Evolutionary conservation across 2,329 filamentous ascomycete genomes (phyloP), one percentile per base, ranked within the genome.

Genomic region (Pseudogymnoascus sp.): DNA sequence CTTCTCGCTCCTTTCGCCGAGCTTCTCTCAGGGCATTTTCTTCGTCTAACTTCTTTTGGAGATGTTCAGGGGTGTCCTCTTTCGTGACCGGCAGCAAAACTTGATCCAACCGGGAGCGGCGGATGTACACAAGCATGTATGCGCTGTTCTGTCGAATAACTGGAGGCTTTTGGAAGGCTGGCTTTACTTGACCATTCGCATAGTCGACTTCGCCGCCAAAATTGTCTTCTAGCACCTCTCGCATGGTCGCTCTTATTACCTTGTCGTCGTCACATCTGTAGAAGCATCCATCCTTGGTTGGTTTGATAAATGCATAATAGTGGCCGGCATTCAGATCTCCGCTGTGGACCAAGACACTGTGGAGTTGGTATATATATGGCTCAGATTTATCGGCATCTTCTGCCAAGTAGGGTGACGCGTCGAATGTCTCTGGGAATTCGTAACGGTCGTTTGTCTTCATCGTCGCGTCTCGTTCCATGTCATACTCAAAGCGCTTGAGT

Each of bases 81-180:
- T 88, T 82, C n/a, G 84, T 82, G 38, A 94, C 89, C 0, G 87
- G 84, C 44, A 88, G 84, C 62, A 99, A 81, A 59, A 97, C 87
- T 67, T 90, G 82, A 71, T 96, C 90, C n/a, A 96, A 77, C 63
- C 88, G 85, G 61, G 88, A 89, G 73, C 96, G 90, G 53, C 94
- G 88, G 67, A 99, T 91, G 73, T 99, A 99, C 1, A 99, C 95
- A 80, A 99, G 77, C 94, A 99, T 99, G 80, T 99, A 99, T 4
- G 94, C 95, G 74, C 92, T 99, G 76, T 86, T 88, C 65, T 86
- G 84, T 62, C 85, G 81, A 76, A 87, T 82, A 14, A 85, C 75
- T 1, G 84, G 83, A 25, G 59, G 59, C 73, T 84, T 85, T 60
- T 81, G 78, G n/a, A 77, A 70, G 2, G 77, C 74, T 2, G 77